Evolutionary conservation across 1,139 yeast species (phyloP).

Genomic region (Lodderomyces elongisporus): DNA sequence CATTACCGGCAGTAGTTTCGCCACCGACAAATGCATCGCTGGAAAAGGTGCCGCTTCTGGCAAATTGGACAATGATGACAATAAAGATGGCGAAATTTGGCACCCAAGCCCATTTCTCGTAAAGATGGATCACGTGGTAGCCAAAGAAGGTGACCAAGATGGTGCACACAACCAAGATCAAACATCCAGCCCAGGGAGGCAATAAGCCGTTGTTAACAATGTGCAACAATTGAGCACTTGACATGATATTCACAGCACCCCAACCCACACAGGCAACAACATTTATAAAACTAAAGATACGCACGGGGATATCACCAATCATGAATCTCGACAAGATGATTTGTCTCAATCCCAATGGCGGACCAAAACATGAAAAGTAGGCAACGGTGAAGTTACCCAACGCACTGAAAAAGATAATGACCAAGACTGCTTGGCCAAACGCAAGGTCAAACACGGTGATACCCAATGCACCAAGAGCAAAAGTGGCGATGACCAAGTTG

Average conservation of each 20-base stretch:
- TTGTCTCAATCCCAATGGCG: conserved; percentile 82
- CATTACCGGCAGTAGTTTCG: conserved; percentile 62
- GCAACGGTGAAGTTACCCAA: conserved; percentile 80
- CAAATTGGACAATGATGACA: conserved; percentile 72
- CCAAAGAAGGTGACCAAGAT: conserved; percentile 81
- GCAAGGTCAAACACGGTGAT: conserved; percentile 48
- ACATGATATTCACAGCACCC: conserved; percentile 92
- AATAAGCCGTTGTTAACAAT: conserved; percentile 65
- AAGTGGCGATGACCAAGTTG: conserved; percentile 82
- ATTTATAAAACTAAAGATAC: conserved; percentile 74
- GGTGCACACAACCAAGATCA: conserved; percentile 65
- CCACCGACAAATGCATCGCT: conserved; percentile 48
- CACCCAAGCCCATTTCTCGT: conserved; percentile 86
- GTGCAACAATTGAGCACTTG: conserved; percentile 79
- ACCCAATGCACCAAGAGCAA: conserved; percentile 78
- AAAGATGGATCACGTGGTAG: conserved; percentile 71
- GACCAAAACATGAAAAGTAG: conserved; percentile 77
- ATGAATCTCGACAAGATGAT: conserved; percentile 77
- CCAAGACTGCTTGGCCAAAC: conserved; percentile 62
- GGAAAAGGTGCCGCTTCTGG: conserved; percentile 58
- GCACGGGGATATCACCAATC: conserved; percentile 69
- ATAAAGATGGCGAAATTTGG: conserved; percentile 72
- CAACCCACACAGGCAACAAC: conserved; percentile 89
- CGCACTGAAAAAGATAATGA: conserved; percentile 65
- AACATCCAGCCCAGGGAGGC: conserved; percentile 91